A percentile compares a stretch with the other conserved stretches of the same genome.
Conservation (phyloP, 805 yeast species). For the Debaryomyces tyrocola region DNA sequence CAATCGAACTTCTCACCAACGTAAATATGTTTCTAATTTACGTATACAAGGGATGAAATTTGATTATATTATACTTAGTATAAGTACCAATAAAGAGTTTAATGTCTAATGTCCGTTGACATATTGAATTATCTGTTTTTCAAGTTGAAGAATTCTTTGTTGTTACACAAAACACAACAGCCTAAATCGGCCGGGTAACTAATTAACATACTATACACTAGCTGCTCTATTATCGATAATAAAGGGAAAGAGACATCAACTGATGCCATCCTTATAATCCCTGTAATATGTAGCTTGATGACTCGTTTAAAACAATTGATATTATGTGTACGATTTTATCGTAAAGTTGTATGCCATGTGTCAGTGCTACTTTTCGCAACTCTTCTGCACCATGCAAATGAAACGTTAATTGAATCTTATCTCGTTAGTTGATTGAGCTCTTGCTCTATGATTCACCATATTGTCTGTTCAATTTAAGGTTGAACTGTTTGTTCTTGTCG, state of each 20-base stretch:
- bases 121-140: neutral
- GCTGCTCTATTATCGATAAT: too few species aligned
- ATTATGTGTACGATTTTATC: too few species aligned
- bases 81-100: neutral
- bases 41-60: neutral
- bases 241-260: too few species aligned
- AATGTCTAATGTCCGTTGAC: neutral
- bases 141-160: neutral
- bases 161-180: neutral
- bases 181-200: neutral
- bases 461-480: conserved; percentile 62
- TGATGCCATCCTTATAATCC: too few species aligned
- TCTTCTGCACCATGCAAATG: too few species aligned
- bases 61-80: neutral
- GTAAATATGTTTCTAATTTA: neutral
- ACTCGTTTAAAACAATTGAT: too few species aligned
- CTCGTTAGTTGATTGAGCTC: too few species aligned
- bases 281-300: too few species aligned
- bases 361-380: too few species aligned
- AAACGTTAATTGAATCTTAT: too few species aligned
- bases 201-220: too few species aligned
- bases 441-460: conserved; percentile 26
- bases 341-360: too few species aligned
- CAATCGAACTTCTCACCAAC: neutral
- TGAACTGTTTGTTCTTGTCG: conserved; percentile 73